Evolutionary conservation across 2,329 filamentous ascomycete species (phyloP), one percentile per base, ranked within the genome.

Genomic region (Daldinia sp.): DNA sequence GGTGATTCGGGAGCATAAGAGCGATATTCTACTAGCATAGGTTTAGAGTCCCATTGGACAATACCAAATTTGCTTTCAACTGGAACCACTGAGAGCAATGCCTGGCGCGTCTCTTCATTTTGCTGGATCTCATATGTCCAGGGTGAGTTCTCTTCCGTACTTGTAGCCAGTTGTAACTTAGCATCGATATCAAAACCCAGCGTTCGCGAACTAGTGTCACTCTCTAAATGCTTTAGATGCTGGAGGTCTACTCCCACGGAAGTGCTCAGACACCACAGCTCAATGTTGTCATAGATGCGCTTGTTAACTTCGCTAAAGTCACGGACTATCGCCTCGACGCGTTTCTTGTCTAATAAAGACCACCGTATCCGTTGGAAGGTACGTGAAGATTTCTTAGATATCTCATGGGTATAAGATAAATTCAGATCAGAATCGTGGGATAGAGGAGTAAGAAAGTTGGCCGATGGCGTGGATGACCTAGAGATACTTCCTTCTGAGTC

Each of bases 261-360:
- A 33, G 55, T 65, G 18, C 62, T 54, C 15, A 65, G 23, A n/a
- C 62, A 65, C 62, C 56, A 65, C 12, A 65, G 20, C 30, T 65
- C 60, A 20, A 65, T 65, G 33, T 65, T 55, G 5, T 65, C 62
- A 37, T 65, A 48, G 15, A 65, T 65, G 6, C 62, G 62, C 30
- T 65, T 65, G 48, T 65, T 65, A 18, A 65, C 50, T 1, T 65
- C 62, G 20, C 62, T 60, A n/a, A 60, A 65, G 6, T 60, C 62
- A 50, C 28, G 48, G 7, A 65, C 62, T 15, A 65, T 60, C 35
- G 62, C 39, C 56, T 65, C 62, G 4, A 60, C 56, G 15, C 62
- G 62, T 23, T 65, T 60, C 30, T 60, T 65, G 18, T 65, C 55
- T 33, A 60, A 39, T 15, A 65, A 23, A 26, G 62, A 65, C 62